Percentiles rank a stretch among this genome's conserved stretches.
These are phyloP conservation scores for Infundibulicybe gibba DNA, from an alignment of 768 basidiomycete species.

Conservation along the genomic window DNA sequence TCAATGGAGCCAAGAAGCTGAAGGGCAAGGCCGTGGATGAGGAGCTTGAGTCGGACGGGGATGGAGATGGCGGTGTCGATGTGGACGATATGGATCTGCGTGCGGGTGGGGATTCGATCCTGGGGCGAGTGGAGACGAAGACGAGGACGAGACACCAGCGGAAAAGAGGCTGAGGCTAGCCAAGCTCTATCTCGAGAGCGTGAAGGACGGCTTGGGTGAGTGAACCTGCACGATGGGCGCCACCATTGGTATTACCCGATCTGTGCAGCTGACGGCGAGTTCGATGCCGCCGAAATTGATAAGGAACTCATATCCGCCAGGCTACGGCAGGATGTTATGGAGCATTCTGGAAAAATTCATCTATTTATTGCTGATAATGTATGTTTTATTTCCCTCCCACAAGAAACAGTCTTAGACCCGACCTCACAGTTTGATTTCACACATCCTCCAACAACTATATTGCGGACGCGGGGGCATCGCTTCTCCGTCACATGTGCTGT, in stretches of 20 bases:
- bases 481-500: conserved; percentile 81
- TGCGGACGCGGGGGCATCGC: conserved; percentile 72
- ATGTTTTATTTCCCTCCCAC: conserved; percentile 15
- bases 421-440: conserved; percentile 53
- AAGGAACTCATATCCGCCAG: conserved; percentile 87
- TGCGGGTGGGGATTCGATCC: conserved; percentile 39
- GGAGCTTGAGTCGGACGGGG: conserved; percentile 61
- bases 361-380: conserved; percentile 75
- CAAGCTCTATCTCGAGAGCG: conserved; percentile 82
- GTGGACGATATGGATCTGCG: conserved; percentile 79
- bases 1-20: conserved; percentile 20
- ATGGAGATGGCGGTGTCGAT: conserved; percentile 45
- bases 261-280: conserved; percentile 74
- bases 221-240: conserved; percentile 3
- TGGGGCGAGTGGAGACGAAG: conserved; percentile 74
- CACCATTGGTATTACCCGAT: too few species aligned
- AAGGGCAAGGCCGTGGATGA: conserved; percentile 42
- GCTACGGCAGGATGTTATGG: conserved; percentile 87
- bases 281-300: conserved; percentile 95
- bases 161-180: conserved; percentile 91
- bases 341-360: conserved; percentile 86
- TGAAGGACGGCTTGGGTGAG: conserved; percentile 73
- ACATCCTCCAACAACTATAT: conserved; percentile 36
- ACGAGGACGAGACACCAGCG: conserved; percentile 86
- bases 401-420: not conserved